Evolutionary conservation across 2,329 filamentous ascomycete genomes (phyloP).

Genomic region (Botrytis pseudocinerea): DNA sequence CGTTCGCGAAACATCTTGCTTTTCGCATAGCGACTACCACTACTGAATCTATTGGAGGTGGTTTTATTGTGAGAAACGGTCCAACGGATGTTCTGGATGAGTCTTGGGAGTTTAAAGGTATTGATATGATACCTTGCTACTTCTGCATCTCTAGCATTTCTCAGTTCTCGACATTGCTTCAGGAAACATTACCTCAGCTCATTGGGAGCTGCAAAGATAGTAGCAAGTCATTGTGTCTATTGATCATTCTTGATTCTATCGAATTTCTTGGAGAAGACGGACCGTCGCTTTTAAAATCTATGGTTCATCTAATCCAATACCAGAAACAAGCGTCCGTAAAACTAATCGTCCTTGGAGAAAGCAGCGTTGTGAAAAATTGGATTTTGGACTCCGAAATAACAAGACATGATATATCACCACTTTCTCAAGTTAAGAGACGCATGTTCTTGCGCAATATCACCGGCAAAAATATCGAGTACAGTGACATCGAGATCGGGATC

Average conservation of each 20-base stretch:
- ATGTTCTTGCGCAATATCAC: too few relatives aligned
- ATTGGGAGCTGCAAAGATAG: background rate
- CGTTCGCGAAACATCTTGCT: background rate
- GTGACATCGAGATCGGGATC: too few relatives aligned
- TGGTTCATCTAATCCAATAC: background rate
- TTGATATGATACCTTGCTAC: background rate
- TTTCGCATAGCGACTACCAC: background rate
- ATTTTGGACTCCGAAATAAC: background rate
- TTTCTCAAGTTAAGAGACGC: background rate
- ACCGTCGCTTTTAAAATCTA: background rate
- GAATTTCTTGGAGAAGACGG: background rate
- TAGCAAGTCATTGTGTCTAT: background rate
- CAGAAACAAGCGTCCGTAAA: background rate
- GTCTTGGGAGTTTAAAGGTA: background rate
- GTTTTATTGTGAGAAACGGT: background rate
- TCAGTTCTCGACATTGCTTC: background rate
- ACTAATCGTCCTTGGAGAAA: background rate
- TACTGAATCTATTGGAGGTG: background rate
- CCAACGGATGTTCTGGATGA: background rate
- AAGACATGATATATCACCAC: background rate
- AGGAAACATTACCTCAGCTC: background rate
- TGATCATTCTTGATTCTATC: background rate
- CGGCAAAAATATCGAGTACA: too few relatives aligned
- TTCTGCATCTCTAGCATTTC: background rate
- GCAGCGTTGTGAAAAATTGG: background rate